phyloP scores from a whole-genome alignment of 2,329 filamentous ascomycete genomes.

The Dactylellina cionopaga region DNA sequence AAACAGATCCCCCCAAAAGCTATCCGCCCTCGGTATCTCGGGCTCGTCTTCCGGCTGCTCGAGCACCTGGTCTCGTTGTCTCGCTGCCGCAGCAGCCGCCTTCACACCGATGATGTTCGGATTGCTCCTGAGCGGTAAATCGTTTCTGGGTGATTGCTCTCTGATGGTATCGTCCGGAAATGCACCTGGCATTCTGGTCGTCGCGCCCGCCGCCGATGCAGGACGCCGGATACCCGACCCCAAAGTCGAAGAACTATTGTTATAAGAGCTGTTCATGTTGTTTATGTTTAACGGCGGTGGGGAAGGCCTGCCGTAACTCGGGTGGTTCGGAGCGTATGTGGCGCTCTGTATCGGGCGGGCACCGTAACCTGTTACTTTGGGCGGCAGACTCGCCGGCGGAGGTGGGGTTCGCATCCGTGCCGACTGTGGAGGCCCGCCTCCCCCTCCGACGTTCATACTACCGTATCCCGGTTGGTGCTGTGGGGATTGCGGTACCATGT shows the following conservation, averaged over 20 bases:
- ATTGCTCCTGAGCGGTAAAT: constrained; percentile 33
- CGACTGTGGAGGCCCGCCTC: not conserved
- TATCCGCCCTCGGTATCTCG: constrained; percentile 27
- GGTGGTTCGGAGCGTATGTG: constrained; percentile 47
- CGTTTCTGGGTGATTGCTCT: constrained; percentile 34
- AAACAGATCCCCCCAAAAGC: constrained; percentile 51
- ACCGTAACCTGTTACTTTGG: constrained; percentile 8
- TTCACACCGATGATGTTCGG: constrained; percentile 38
- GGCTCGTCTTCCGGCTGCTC: constrained; percentile 44
- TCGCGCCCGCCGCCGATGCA: constrained; percentile 36
- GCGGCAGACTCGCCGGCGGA: constrained; percentile 12
- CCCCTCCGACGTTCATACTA: constrained; percentile 46
- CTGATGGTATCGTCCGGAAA: constrained; percentile 42
- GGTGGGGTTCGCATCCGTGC: no score
- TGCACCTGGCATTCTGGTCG: constrained; percentile 47
- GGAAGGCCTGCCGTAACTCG: constrained; percentile 39
- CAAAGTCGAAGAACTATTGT: not conserved
- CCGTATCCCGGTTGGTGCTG: constrained; percentile 35
- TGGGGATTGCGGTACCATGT: constrained; percentile 37
- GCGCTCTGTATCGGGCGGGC: constrained; percentile 45
- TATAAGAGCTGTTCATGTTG: constrained; percentile 37
- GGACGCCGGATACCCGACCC: constrained; percentile 32
- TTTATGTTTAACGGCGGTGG: constrained; percentile 41
- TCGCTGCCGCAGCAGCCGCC: constrained; percentile 24
- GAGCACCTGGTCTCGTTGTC: constrained; percentile 39